A percentile compares a stretch with the other conserved stretches of the same genome.
Conservation (phyloP, 495 filamentous ascomycete genomes). For the Hypoxylon crocopeplum region DNA sequence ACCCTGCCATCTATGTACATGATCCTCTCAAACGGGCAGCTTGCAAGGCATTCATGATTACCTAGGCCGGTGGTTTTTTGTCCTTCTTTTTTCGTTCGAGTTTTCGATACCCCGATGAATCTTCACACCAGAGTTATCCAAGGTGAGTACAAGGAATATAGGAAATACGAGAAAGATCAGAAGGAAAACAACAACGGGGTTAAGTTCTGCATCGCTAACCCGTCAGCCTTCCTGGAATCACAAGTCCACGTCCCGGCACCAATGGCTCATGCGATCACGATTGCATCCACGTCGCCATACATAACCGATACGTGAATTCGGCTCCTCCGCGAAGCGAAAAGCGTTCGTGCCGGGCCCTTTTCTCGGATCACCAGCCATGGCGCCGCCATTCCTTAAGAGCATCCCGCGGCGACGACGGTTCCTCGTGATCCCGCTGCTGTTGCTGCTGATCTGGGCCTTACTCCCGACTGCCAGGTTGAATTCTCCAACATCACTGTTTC, state of each 20-base stretch:
- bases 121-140: slow-evolving; percentile 10
- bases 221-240: slow-evolving; percentile 9
- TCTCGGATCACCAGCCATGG: slow-evolving; percentile 7
- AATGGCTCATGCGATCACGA: slow-evolving; percentile 14
- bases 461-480: slow-evolving; percentile 40
- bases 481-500: slow-evolving; percentile 37
- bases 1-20: neutral
- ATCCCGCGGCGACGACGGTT: slow-evolving; percentile 48
- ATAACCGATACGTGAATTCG: slow-evolving; percentile 16
- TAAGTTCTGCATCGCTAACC: slow-evolving; percentile 12
- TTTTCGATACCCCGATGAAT: slow-evolving; percentile 3
- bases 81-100: slow-evolving; percentile 1
- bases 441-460: slow-evolving; percentile 40
- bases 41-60: slow-evolving; percentile 8
- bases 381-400: slow-evolving; percentile 41
- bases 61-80: slow-evolving; percentile 6
- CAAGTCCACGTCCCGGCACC: slow-evolving; percentile 5
- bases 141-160: slow-evolving; percentile 29
- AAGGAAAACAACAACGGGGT: slow-evolving; percentile 1
- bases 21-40: neutral
- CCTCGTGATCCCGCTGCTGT: slow-evolving; percentile 35
- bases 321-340: neutral
- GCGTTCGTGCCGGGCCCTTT: slow-evolving; percentile 8
- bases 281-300: slow-evolving; percentile 6
- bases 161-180: neutral